Conservation (phyloP, 192 early-diverging fungal genomes). For the Radiomyces spectabilis region DNA sequence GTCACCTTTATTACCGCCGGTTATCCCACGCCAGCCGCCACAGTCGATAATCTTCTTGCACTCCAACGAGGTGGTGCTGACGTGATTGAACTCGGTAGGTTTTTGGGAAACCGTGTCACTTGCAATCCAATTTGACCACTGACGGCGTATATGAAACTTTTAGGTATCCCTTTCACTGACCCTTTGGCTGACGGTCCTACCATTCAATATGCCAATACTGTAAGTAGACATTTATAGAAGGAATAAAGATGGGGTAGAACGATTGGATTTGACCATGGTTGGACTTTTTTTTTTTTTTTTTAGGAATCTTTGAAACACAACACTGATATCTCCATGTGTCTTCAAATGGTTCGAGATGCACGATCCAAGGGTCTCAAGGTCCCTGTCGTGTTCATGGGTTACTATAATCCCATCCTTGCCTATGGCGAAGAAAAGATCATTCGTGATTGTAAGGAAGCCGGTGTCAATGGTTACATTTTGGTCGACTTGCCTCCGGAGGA, state of each 20-base stretch:
- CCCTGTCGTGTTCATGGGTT: slow-evolving; percentile 97
- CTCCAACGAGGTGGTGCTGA: slow-evolving; percentile 90
- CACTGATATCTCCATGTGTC: slow-evolving; percentile 74
- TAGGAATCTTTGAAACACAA: slow-evolving; percentile 74
- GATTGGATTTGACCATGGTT: neutral
- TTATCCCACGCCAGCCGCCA: slow-evolving; percentile 71
- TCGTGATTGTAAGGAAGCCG: slow-evolving; percentile 72
- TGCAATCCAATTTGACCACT: neutral
- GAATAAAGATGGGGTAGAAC: neutral
- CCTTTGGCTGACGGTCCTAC: slow-evolving; percentile 96
- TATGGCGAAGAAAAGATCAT: slow-evolving; percentile 90
- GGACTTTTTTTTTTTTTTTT: slow-evolving; percentile 3
- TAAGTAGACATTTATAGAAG: slow-evolving; percentile 22
- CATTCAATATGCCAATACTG: slow-evolving; percentile 86
- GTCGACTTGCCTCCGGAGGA: slow-evolving; percentile 98
- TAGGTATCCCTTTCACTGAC: slow-evolving; percentile 93
- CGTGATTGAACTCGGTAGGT: slow-evolving; percentile 86
- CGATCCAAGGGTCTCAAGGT: slow-evolving; percentile 75
- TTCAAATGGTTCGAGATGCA: slow-evolving; percentile 74
- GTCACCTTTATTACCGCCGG: slow-evolving; percentile 93
- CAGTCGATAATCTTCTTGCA: slow-evolving; percentile 80
- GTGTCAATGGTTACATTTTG: slow-evolving; percentile 93
- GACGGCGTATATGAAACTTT: neutral
- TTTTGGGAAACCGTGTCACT: neutral
- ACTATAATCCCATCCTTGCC: slow-evolving; percentile 95